Evolutionary conservation across 768 basidiomycete genomes (phyloP), one percentile per base, ranked within the genome.

Genomic region (Tulasnella sp.): DNA sequence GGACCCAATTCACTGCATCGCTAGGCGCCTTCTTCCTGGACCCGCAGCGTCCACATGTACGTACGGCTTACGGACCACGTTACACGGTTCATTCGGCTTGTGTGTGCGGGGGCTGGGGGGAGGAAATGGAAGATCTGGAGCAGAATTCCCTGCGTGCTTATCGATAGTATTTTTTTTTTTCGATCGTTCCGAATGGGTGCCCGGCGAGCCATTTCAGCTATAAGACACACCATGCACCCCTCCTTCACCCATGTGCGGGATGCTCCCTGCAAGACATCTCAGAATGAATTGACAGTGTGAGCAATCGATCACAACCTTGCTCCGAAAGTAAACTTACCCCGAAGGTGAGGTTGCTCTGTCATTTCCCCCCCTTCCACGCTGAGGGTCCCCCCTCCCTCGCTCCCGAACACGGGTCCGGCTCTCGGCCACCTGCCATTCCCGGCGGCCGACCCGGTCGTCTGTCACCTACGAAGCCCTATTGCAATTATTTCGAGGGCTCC

Each of bases 11-110:
- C 62, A 68, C 62, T 68, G 62, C 62, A 36, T 68, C 36, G 6
- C 8, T 68, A 12, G 62, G 62, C 62, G 31, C 62, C 62, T 52
- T 52, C 52, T 52, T 52, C 5, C 44, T 44, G 52, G 52, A 52
- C 52, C 52, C 62, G 62, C 62, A 68, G 62, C 62, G 62, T 34
- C 62, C 62, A 68, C 62, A 68, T 34, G 62, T 68, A 68, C 62
- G 62, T 68, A 68, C 62, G 62, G 62, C 5, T 68, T 68, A 68
- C 62, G 27, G n/a, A 34, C 62, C 62, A 68, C 31, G 62, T 14
- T 68, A 36, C 31, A 19, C 27, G 4, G n/a, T 14, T 68, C 27
- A 34, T 31, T 62, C 62, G 62, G 16, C 62, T 19, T 68, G 6
- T 10, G 31, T 27, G 12, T 14, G 31, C 4, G 27, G 31, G 27